Conservation (phyloP, 495 filamentous ascomycete species). For the Chlorociboria aeruginascens region DNA sequence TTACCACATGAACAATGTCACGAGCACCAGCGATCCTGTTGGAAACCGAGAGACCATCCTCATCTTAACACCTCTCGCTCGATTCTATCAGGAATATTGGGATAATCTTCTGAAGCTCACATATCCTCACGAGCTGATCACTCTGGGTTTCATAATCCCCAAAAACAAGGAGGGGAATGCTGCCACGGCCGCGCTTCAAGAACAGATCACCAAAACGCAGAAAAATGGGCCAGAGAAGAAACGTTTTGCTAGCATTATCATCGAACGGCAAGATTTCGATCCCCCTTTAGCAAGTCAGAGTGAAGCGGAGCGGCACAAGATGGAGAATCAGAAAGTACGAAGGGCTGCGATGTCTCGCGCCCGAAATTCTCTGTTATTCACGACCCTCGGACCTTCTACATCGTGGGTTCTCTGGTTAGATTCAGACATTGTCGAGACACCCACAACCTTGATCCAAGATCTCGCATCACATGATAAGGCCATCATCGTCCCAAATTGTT, state of each 20-base stretch:
- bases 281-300: conserved; percentile 66
- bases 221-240: conserved; percentile 57
- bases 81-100: conserved; percentile 94
- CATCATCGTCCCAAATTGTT: conserved; percentile 91
- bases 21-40: conserved; percentile 60
- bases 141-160: conserved; percentile 91
- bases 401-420: conserved; percentile 98
- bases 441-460: conserved; percentile 78
- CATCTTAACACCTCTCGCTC: conserved; percentile 82
- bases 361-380: conserved; percentile 88
- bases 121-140: conserved; percentile 91
- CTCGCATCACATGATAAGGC: conserved; percentile 76
- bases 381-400: conserved; percentile 86
- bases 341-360: conserved; percentile 87
- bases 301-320: conserved; percentile 81
- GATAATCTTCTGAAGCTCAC: conserved; percentile 73
- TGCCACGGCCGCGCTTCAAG: conserved; percentile 71
- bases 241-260: conserved; percentile 84
- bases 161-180: conserved; percentile 79
- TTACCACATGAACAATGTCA: conserved; percentile 90
- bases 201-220: conserved; percentile 74
- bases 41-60: conserved; percentile 75
- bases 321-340: conserved; percentile 74
- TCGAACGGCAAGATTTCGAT: conserved; percentile 91
- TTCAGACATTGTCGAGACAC: conserved; percentile 83